A percentile compares a stretch with the other conserved stretches of the same genome.
phyloP scores from a whole-genome alignment of 129 eudicot species.

The Tanacetum coccineum region DNA sequence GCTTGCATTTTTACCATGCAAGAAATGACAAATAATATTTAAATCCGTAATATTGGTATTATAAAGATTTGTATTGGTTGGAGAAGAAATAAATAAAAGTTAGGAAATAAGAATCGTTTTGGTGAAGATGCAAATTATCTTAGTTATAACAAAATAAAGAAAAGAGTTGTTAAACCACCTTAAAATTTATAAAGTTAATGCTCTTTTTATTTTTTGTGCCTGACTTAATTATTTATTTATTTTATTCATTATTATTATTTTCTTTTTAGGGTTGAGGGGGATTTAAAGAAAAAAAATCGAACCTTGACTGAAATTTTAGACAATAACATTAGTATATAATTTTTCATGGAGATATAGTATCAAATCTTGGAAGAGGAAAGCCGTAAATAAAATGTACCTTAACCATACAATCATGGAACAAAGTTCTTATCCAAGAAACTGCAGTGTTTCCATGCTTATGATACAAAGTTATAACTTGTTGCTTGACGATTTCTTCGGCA shows the following conservation, averaged over 20 bases:
- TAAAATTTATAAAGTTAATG: no score
- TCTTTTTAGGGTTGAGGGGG: no score
- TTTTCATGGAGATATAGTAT: neutral
- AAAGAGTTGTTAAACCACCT: no score
- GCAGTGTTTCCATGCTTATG: conserved; percentile 82
- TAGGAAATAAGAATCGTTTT: no score
- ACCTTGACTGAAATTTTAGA: neutral
- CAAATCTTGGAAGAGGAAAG: neutral
- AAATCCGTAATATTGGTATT: neutral
- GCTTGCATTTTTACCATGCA: conserved; percentile 6
- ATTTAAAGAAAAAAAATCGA: no score
- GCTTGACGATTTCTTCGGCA: conserved; percentile 64
- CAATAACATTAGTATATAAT: neutral
- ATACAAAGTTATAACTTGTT: conserved; percentile 54
- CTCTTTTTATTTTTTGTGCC: no score
- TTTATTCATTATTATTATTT: no score
- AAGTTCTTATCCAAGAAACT: conserved; percentile 84
- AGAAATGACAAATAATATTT: neutral
- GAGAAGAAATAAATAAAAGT: neutral
- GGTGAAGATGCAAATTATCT: no score
- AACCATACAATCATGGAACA: conserved; percentile 87
- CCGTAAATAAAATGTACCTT: conserved; percentile 36
- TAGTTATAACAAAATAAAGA: no score
- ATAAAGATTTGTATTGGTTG: neutral
- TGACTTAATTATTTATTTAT: no score